Evolutionary conservation across 2,329 filamentous ascomycete species (phyloP).

Genomic region (Didymella pomorum): DNA sequence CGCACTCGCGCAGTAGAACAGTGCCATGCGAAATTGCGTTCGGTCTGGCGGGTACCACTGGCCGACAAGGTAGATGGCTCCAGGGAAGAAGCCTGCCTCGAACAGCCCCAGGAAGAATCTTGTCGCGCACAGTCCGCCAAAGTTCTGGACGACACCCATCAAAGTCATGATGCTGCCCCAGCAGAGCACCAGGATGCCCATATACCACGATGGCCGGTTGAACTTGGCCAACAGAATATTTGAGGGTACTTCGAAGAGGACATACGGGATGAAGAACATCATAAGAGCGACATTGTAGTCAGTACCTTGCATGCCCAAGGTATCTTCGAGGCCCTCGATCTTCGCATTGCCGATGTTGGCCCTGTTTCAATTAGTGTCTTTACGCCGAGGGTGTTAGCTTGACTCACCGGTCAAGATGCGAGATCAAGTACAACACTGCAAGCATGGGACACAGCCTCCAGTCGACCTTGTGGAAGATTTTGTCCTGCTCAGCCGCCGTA

Average conservation of each 20-base stretch:
- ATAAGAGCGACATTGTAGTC: slow-evolving; percentile 70
- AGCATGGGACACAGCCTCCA: slow-evolving; percentile 35
- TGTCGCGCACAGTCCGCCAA: slow-evolving; percentile 54
- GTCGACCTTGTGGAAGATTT: slow-evolving; percentile 37
- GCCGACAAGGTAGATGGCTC: slow-evolving; percentile 59
- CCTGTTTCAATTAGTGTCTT: slow-evolving; percentile 16
- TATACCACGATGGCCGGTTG: slow-evolving; percentile 52
- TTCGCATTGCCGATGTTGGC: slow-evolving; percentile 56
- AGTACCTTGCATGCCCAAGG: slow-evolving; percentile 55
- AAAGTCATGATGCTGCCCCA: slow-evolving; percentile 55
- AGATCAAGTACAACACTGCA: slow-evolving; percentile 40
- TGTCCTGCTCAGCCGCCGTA: slow-evolving; percentile 32
- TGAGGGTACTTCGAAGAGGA: slow-evolving; percentile 57
- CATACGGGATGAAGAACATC: slow-evolving; percentile 64
- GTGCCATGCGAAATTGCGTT: slow-evolving; percentile 61
- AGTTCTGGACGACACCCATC: slow-evolving; percentile 56
- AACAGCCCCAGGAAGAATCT: slow-evolving; percentile 48
- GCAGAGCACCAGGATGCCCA: slow-evolving; percentile 52
- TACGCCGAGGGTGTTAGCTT: no score
- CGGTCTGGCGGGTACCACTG: slow-evolving; percentile 67
- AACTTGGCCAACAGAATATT: slow-evolving; percentile 67
- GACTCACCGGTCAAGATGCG: slow-evolving; percentile 37
- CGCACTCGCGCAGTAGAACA: slow-evolving; percentile 65
- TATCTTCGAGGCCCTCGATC: slow-evolving; percentile 41
- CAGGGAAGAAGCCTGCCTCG: slow-evolving; percentile 36